Percentiles rank a stretch among this genome's conserved stretches.
These are phyloP conservation scores for Blastobotrys robertii DNA, from an alignment of 805 yeast species.

Conservation along the genomic window DNA sequence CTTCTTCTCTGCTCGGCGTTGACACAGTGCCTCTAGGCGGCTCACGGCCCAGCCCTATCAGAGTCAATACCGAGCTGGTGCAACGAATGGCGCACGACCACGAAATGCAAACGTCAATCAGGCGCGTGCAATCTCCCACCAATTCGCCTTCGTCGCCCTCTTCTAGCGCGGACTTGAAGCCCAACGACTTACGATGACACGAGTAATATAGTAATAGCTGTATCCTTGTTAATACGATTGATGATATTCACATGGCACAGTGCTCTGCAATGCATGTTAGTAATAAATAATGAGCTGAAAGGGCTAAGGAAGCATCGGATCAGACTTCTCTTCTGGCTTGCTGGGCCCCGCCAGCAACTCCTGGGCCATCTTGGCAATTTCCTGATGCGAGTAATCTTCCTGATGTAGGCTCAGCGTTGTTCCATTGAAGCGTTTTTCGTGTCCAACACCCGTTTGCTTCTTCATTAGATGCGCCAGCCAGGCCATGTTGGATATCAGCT, in stretches of 20 bases:
- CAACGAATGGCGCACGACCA: constrained; percentile 11
- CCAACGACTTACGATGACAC: not conserved
- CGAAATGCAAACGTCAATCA: constrained; percentile 7
- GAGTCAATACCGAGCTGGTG: constrained; percentile 11
- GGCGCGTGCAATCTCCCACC: constrained; percentile 4
- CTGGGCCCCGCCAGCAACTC: not conserved
- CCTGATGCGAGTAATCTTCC: not conserved
- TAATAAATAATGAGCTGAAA: not conserved
- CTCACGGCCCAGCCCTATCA: constrained; percentile 9
- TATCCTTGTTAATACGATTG: not conserved
- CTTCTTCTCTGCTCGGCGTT: constrained; percentile 1
- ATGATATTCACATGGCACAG: not conserved
- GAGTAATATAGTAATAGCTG: not conserved
- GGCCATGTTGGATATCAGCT: too few species aligned
- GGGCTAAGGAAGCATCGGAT: not conserved
- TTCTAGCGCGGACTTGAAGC: constrained; percentile 1
- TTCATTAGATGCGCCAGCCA: constrained; percentile 26
- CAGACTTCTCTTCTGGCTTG: not conserved
- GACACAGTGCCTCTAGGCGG: constrained; percentile 8
- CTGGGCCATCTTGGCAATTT: not conserved
- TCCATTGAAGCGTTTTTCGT: constrained; percentile 23
- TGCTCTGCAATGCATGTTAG: not conserved
- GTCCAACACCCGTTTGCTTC: constrained; percentile 28
- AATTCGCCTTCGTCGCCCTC: constrained; percentile 1
- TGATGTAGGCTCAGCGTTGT: constrained; percentile 18